Conservation (phyloP, 108 stramenopile species). For the Skeletonema marinoi region DNA sequence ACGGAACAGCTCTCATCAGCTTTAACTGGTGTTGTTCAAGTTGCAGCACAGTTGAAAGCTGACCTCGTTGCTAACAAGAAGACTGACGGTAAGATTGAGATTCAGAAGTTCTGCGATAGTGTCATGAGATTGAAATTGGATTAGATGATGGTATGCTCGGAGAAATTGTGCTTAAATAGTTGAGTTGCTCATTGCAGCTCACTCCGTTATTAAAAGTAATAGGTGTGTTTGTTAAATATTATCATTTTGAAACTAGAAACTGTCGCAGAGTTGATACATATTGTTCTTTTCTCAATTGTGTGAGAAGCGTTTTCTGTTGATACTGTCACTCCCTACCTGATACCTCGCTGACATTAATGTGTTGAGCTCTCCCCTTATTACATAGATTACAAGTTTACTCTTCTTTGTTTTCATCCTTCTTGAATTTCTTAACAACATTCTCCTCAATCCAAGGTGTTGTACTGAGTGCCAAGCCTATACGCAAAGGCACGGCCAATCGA, state of each 20-base stretch:
- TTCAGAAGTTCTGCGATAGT: conserved; percentile 46
- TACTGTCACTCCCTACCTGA: too few species aligned
- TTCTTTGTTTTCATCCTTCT: neutral
- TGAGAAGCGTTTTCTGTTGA: too few species aligned
- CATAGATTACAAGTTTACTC: neutral
- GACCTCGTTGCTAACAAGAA: conserved; percentile 35
- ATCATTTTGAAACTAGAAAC: too few species aligned
- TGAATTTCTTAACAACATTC: conserved; percentile 76
- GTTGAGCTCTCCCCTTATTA: too few species aligned
- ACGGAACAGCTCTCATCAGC: conserved; percentile 18
- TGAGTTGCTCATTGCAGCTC: neutral
- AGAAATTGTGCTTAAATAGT: neutral
- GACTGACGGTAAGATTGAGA: conserved; percentile 27
- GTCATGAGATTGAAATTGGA: conserved; percentile 11
- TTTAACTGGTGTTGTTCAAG: conserved; percentile 22
- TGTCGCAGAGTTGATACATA: too few species aligned
- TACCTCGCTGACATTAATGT: too few species aligned
- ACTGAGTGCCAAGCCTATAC: conserved; percentile 82
- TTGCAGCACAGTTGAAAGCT: conserved; percentile 43
- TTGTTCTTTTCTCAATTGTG: too few species aligned
- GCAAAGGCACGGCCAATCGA: conserved; percentile 84
- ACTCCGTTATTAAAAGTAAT: too few species aligned
- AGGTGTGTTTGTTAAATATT: too few species aligned
- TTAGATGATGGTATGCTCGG: neutral
- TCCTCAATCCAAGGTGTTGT: conserved; percentile 83